Percentiles rank a stretch among this genome's conserved stretches.
phyloP scores from a whole-genome alignment of 345 rosid genomes.

The Citrus medica region DNA sequence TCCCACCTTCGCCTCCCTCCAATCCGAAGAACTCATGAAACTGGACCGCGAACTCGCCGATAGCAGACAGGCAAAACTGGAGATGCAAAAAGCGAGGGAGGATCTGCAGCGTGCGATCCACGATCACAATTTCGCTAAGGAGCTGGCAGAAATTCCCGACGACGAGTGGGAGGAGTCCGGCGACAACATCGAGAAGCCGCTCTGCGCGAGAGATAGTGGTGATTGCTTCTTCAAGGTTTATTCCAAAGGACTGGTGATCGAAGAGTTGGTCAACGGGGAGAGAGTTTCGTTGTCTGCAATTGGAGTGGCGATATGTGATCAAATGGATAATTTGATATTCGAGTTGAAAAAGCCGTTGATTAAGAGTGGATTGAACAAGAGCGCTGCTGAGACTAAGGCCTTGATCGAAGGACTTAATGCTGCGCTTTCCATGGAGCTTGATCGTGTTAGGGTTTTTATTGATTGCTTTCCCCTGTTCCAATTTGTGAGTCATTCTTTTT shows the following conservation, averaged over 20 bases:
- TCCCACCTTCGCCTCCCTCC: slow-evolving; percentile 17
- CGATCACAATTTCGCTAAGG: slow-evolving; percentile 54
- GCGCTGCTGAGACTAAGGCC: slow-evolving; percentile 44
- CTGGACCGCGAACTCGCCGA: slow-evolving; percentile 30
- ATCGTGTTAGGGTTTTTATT: slow-evolving; percentile 31
- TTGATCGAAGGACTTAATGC: slow-evolving; percentile 60
- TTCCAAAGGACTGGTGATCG: slow-evolving; percentile 38
- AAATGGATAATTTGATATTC: slow-evolving; percentile 37
- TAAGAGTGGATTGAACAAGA: slow-evolving; percentile 24
- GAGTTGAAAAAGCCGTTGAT: slow-evolving; percentile 34
- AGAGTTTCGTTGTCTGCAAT: slow-evolving; percentile 36
- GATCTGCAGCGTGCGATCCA: slow-evolving; percentile 60
- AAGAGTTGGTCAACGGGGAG: slow-evolving; percentile 35
- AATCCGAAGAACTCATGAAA: slow-evolving; percentile 29
- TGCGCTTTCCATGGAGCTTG: slow-evolving; percentile 58
- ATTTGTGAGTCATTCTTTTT: slow-evolving; percentile 44
- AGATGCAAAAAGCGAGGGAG: slow-evolving; percentile 27
- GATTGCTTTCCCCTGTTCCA: slow-evolving; percentile 40
- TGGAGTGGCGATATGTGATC: slow-evolving; percentile 57
- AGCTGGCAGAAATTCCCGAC: slow-evolving; percentile 47
- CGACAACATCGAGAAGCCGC: slow-evolving; percentile 46
- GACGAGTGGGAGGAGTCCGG: slow-evolving; percentile 54
- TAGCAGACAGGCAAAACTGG: slow-evolving; percentile 15
- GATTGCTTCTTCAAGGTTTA: slow-evolving; percentile 24
- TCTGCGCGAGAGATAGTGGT: slow-evolving; percentile 14